Conservation (phyloP, 1,284 basidiomycete genomes). For the Ceraceosorus bombacis region DNA sequence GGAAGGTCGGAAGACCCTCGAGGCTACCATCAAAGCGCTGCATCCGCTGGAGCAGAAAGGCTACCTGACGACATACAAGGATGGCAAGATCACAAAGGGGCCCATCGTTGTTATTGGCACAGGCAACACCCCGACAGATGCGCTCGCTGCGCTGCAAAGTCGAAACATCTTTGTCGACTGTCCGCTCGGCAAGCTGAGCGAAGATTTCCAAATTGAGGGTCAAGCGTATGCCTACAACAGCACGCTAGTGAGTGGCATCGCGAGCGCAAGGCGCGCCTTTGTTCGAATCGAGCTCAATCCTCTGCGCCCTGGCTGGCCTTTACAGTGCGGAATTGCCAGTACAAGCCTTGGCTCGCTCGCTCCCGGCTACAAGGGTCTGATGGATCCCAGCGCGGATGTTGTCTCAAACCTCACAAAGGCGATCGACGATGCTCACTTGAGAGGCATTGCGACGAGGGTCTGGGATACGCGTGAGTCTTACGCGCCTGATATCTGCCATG, state of each 20-base stretch:
- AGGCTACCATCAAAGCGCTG: constrained; percentile 20
- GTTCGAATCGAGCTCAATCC: too few species aligned
- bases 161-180: constrained; percentile 30
- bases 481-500: constrained; percentile 1
- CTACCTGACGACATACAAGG: constrained; percentile 25
- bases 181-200: constrained; percentile 24
- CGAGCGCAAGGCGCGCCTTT: not conserved
- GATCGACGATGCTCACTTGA: constrained; percentile 15
- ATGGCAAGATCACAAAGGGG: constrained; percentile 19
- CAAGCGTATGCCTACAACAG: constrained; percentile 22
- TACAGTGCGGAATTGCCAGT: constrained; percentile 21
- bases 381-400: constrained; percentile 11
- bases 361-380: constrained; percentile 17
- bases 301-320: not conserved
- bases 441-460: constrained; percentile 13
- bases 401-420: constrained; percentile 6
- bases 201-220: constrained; percentile 15
- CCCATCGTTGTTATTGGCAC: constrained; percentile 30
- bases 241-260: constrained; percentile 9
- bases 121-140: constrained; percentile 29
- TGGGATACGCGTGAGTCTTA: constrained; percentile 18
- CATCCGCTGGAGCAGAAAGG: constrained; percentile 20
- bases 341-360: constrained; percentile 8
- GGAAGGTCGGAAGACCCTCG: constrained; percentile 22
- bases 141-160: constrained; percentile 13